A percentile compares a stretch with the other conserved stretches of the same genome.
These are phyloP conservation scores for Sarocladium brachiariae DNA, from an alignment of 2,329 filamentous ascomycete species.

Conservation along the genomic window DNA sequence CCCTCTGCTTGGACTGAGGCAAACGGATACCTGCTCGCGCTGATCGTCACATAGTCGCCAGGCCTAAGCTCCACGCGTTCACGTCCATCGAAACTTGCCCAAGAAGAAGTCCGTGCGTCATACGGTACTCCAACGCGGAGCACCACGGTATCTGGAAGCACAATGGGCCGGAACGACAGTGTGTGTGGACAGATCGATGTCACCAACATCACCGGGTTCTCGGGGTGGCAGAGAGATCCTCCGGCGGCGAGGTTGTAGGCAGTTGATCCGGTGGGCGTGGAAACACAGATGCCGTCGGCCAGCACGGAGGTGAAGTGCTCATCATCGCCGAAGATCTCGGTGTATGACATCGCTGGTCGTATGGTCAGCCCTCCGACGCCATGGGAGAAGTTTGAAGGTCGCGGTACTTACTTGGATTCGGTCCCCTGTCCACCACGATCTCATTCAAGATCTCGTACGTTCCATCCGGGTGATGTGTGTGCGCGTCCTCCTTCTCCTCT, in stretches of 20 bases:
- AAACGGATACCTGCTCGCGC: constrained; percentile 73
- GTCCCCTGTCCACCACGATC: constrained; percentile 90
- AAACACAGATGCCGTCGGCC: constrained; percentile 88
- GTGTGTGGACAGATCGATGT: constrained; percentile 95
- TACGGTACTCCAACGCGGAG: constrained; percentile 92
- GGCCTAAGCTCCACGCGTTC: constrained; percentile 74
- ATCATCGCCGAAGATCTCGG: constrained; percentile 89
- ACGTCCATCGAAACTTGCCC: constrained; percentile 96
- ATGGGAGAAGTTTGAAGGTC: not conserved
- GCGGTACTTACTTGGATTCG: constrained; percentile 71
- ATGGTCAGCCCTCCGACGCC: not conserved
- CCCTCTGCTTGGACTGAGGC: constrained; percentile 67
- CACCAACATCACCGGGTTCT: constrained; percentile 92
- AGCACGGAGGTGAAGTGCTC: constrained; percentile 92
- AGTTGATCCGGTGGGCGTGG: constrained; percentile 89
- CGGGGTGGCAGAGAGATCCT: constrained; percentile 90
- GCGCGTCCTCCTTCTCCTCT: constrained; percentile 74
- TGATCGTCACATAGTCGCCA: constrained; percentile 80
- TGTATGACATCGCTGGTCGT: constrained; percentile 71
- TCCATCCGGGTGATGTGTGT: constrained; percentile 77
- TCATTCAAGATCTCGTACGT: constrained; percentile 93
- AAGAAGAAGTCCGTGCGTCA: constrained; percentile 78
- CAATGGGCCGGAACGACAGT: constrained; percentile 91
- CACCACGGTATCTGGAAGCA: constrained; percentile 92
- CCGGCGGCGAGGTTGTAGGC: constrained; percentile 94